phyloP scores from a whole-genome alignment of 345 rosid species.

The Passiflora organensis region DNA sequence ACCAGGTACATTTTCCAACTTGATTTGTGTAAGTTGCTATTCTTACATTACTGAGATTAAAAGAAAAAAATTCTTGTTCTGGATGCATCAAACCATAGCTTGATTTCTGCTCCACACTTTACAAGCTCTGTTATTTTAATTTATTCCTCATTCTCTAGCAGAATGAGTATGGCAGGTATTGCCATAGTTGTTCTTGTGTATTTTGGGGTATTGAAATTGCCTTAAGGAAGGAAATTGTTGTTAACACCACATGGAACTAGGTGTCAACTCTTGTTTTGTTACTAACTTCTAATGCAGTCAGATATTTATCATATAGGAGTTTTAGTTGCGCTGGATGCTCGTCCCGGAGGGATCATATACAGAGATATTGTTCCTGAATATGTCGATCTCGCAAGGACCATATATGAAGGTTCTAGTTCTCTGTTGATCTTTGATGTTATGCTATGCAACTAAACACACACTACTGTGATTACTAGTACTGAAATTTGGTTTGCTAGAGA shows the following conservation, averaged over 20 bases:
- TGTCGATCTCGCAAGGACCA: conserved; percentile 60
- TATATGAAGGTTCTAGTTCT: conserved; percentile 69
- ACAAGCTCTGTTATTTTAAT: not conserved
- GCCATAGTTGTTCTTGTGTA: too few relatives aligned
- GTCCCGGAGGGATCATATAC: conserved; percentile 72
- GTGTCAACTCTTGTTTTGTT: too few relatives aligned
- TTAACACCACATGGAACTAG: too few relatives aligned
- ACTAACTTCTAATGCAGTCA: too few relatives aligned
- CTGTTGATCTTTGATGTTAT: conserved; percentile 2
- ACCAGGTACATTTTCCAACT: conserved; percentile 50
- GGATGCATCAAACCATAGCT: not conserved
- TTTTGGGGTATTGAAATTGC: too few relatives aligned
- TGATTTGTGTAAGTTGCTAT: not conserved
- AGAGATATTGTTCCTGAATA: conserved; percentile 78
- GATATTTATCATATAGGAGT: too few relatives aligned
- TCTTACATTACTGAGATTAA: not conserved
- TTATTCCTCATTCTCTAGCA: too few relatives aligned
- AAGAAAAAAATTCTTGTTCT: not conserved
- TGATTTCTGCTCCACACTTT: not conserved
- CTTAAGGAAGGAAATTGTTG: too few relatives aligned
- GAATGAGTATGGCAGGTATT: too few relatives aligned
- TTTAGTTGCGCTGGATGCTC: conserved; percentile 82
- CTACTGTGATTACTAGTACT: not conserved
- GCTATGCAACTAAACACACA: not conserved
- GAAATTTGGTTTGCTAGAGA: not conserved